Evolutionary conservation across 768 basidiomycete genomes (phyloP).

Genomic region (Ephemerocybe angulata): DNA sequence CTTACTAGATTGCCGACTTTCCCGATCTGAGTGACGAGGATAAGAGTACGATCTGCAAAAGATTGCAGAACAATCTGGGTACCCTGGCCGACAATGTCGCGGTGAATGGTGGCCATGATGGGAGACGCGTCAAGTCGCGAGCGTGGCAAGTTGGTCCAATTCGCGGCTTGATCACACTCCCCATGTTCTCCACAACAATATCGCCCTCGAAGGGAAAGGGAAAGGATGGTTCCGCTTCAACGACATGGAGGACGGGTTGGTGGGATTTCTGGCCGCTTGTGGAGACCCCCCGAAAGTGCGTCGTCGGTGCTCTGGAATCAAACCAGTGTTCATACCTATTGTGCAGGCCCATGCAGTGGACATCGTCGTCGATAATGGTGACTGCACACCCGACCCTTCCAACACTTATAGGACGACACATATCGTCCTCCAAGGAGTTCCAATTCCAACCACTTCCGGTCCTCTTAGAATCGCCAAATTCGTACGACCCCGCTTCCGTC

Average conservation of each 20-base stretch:
- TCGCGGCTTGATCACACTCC: neutral
- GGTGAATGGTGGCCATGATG: conserved; percentile 33
- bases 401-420: conserved; percentile 56
- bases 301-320: conserved; percentile 7
- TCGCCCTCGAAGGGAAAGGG: conserved; percentile 54
- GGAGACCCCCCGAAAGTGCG: conserved; percentile 54
- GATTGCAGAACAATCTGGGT: conserved; percentile 79
- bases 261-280: conserved; percentile 67
- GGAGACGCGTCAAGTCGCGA: neutral
- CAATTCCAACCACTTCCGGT: conserved; percentile 49
- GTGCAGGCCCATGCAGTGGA: conserved; percentile 68
- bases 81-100: conserved; percentile 46
- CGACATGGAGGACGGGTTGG: conserved; percentile 61
- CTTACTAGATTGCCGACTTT: conserved; percentile 86
- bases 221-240: conserved; percentile 38
- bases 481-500: conserved; percentile 61
- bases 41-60: conserved; percentile 76
- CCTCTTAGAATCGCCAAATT: too few relatives aligned
- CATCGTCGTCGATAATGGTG: conserved; percentile 64
- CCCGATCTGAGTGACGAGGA: conserved; percentile 87
- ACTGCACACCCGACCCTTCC: conserved; percentile 64
- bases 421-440: conserved; percentile 69
- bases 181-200: conserved; percentile 20
- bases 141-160: neutral
- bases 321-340: neutral